These are phyloP conservation scores for Fusarium robinianum DNA, from an alignment of 2,329 filamentous ascomycete genomes.

Conservation along the genomic window DNA sequence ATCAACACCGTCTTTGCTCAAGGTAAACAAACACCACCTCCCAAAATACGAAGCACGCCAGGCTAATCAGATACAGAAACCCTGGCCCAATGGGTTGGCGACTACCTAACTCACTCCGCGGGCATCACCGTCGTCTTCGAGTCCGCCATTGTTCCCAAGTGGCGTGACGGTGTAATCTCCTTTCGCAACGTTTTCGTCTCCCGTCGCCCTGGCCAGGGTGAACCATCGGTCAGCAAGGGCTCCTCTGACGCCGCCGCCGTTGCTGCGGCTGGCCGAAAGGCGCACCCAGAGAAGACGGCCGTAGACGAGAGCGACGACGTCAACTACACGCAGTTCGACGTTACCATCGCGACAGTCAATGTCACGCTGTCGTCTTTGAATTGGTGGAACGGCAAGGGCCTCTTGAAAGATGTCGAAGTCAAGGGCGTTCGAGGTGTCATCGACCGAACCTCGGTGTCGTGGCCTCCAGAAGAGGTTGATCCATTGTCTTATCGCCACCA, in stretches of 20 bases:
- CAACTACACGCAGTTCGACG: slow-evolving; percentile 97
- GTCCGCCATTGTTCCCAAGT: slow-evolving; percentile 94
- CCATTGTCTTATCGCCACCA: slow-evolving; percentile 86
- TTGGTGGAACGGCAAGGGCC: slow-evolving; percentile 97
- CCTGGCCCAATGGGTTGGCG: slow-evolving; percentile 88
- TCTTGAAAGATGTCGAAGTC: slow-evolving; percentile 89
- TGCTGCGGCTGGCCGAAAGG: slow-evolving; percentile 71
- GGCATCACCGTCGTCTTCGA: slow-evolving; percentile 95
- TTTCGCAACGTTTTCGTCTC: slow-evolving; percentile 98
- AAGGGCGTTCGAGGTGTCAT: slow-evolving; percentile 91
- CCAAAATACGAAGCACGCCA: not conserved
- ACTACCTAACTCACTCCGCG: slow-evolving; percentile 92
- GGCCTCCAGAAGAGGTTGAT: slow-evolving; percentile 67
- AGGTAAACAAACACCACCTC: slow-evolving; percentile 54
- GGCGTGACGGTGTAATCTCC: slow-evolving; percentile 92
- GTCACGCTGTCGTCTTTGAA: slow-evolving; percentile 97
- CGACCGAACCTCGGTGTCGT: slow-evolving; percentile 82
- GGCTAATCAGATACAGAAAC: slow-evolving; percentile 65
- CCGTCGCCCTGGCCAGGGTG: slow-evolving; percentile 79
- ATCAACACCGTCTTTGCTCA: slow-evolving; percentile 98
- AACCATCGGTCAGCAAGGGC: slow-evolving; percentile 87
- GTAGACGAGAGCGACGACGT: slow-evolving; percentile 74
- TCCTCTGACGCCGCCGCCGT: slow-evolving; percentile 86
- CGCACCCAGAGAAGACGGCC: slow-evolving; percentile 39
- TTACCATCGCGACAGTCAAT: slow-evolving; percentile 93